Evolutionary conservation across 352 stramenopile genomes (phyloP), one percentile per base, ranked within the genome.

Genomic region (Phytopythium vexans): DNA sequence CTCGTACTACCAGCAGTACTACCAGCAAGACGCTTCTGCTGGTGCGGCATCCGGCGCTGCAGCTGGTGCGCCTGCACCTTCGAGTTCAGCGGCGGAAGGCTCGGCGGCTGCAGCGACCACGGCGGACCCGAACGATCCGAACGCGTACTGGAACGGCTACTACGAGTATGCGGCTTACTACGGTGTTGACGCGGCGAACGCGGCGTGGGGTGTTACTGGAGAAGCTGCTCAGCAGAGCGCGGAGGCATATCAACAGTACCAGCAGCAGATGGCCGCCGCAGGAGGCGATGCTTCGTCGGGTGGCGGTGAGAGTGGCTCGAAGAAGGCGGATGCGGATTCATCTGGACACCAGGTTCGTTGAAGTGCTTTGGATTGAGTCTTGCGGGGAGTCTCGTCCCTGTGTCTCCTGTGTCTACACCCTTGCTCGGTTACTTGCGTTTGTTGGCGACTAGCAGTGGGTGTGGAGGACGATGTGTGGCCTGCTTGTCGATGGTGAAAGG

Each of bases 91-190:
- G 21, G 51, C 60, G 14, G 44, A 35, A 27, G 57, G 36, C 6
- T 11, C 53, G 8, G 37, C 69, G 6, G 39, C 66, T 33, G 56
- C 52, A 5, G 50, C 68, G 4, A 48, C 77, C 5, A 67, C 75
- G 35, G 72, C 72, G 8, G 85, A 95, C 35, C 82, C 85, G 38
- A 95, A 94, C 50, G 86, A 95, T 50, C 85, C 82, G 47, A 93
- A 95, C 56, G 79, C 85, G 3, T 95, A 94, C 56, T 95, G 86
- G 86, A 94, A 94, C 34, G 86, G 86, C 11, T 95, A 88, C 54
- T 93, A 95, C 64, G 86, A 93, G 53, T 95, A 95, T 49, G 86
- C 86, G 14, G 86, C 83, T 6, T 95, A 95, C 62, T 95, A 95
- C 41, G 86, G 86, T 6, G 77, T 93, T 43, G 83, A 95, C 49